Base-by-base conservation (phyloP, 441 rosid species). In the Arabidopsis lyrata region DNA sequence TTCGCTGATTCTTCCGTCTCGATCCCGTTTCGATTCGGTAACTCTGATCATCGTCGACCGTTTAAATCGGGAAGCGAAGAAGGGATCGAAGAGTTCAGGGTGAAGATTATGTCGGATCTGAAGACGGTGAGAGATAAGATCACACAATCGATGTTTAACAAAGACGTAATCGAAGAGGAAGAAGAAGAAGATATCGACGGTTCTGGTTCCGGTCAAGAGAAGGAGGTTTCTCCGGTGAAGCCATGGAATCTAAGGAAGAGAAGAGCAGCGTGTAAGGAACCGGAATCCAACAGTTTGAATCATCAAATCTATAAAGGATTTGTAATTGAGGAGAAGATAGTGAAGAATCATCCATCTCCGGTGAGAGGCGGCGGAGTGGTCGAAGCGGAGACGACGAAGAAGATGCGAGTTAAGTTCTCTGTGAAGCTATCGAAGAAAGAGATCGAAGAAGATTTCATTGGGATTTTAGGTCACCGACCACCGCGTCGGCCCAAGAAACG, bases 231-330 rank as follows among this genome's bases (percentile, higher is more conserved):
- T 32, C 81, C 76, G 52, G 81, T 58, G 66, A 81, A 81, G 82
- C 93, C 89, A 24, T 89, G 95, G 97, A 91, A 87, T 78, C 81
- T 91, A 61, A 83, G 93, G 60, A 89, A 86, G 14, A 76, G 95
- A 60, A 82, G 89, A 66, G 88, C 89, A 8, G 85, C 85, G 18
- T 84, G 88, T 55, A 85, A 79, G 62, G 88, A 84, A 5, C 84
- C 91, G 31, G 8, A 20, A 15, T 15, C 11, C 2, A 49, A 49
- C 27, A 44, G 49, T 14, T 48, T 45, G 53, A 78, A 24, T 47
- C 70, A 27, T 27, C 72, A 78, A 27, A 56, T 29, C 38, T 42
- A 41, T 48, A 67, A 31, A 7, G 77, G 68, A 31, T 11, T 71
- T 29, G 78, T n/a, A 34, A 53, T 53, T 5, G 81, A 71, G 64